Percentiles rank a stretch among this genome's conserved stretches.
Conservation (phyloP, 305 asterid species). For the Stenogyne calaminthoides region DNA sequence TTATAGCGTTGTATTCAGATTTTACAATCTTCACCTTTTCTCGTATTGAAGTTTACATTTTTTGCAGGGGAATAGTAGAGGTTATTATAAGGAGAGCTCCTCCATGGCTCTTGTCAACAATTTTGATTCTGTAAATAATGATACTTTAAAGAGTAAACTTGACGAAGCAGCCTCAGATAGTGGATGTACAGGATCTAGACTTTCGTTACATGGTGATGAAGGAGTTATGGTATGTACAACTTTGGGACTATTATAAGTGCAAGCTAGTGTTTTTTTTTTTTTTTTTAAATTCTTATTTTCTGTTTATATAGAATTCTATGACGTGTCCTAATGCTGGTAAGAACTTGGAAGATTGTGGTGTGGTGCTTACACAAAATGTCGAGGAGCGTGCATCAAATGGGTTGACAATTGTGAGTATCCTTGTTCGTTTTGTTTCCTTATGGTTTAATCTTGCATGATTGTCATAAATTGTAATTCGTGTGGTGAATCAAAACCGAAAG, state of each 20-base stretch:
- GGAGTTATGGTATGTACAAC: conserved; percentile 25
- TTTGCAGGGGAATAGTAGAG: conserved; percentile 27
- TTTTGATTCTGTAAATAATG: conserved; percentile 15
- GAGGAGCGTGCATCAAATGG: conserved; percentile 22
- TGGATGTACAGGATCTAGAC: conserved; percentile 25
- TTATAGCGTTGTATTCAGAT: background rate
- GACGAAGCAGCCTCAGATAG: conserved; percentile 24
- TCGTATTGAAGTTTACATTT: background rate
- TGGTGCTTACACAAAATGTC: conserved; percentile 8
- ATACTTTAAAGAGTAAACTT: conserved; percentile 20
- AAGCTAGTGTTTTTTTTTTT: background rate
- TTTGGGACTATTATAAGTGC: conserved; percentile 6
- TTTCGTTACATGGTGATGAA: conserved; percentile 29
- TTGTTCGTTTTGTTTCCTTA: background rate
- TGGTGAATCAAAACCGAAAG: background rate
- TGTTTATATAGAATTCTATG: conserved; percentile 27
- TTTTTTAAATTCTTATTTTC: background rate
- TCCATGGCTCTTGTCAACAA: conserved; percentile 1
- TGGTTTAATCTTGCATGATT: background rate
- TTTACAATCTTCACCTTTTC: background rate
- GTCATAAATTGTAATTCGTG: background rate
- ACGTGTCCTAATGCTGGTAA: conserved; percentile 25
- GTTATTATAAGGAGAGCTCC: conserved; percentile 21
- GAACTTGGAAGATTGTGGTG: conserved; percentile 25
- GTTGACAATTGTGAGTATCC: background rate